Evolutionary conservation across 129 eudicot genomes (phyloP).

Genomic region (Artemisia annua): DNA sequence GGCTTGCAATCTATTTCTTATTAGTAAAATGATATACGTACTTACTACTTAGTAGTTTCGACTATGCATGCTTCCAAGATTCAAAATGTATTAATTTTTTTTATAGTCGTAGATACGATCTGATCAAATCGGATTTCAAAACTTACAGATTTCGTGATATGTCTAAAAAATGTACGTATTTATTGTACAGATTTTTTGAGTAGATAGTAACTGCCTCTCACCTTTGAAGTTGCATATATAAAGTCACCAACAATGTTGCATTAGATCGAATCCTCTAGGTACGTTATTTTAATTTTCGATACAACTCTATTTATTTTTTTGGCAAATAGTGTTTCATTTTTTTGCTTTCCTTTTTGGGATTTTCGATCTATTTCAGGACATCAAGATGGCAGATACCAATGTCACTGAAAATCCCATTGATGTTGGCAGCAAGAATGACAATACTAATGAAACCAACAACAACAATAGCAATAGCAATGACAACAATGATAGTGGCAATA

Average conservation of each 20-base stretch:
- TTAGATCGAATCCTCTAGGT: neutral
- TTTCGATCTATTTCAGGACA: conserved; percentile 23
- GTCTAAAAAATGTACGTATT: neutral
- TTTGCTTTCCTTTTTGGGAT: neutral
- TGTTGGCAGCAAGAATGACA: neutral
- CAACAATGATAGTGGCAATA: neutral
- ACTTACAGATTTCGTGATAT: neutral
- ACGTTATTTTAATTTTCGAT: neutral
- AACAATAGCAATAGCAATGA: neutral
- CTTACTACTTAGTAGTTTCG: too few relatives aligned
- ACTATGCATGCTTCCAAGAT: too few relatives aligned
- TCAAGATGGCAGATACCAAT: conserved; percentile 19
- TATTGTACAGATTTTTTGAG: conserved; percentile 5
- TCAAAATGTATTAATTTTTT: too few relatives aligned
- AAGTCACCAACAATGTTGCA: neutral
- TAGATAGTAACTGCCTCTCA: conserved; percentile 1
- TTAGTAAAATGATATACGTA: too few relatives aligned
- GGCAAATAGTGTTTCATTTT: neutral
- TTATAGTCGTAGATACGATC: too few relatives aligned
- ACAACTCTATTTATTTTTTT: neutral
- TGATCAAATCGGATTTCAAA: neutral
- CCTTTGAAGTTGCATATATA: neutral
- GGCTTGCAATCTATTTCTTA: too few relatives aligned
- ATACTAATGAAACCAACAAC: neutral
- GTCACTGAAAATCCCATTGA: neutral